Evolutionary conservation across 257 asterid species (phyloP).

Genomic region (Solanum etuberosum): DNA sequence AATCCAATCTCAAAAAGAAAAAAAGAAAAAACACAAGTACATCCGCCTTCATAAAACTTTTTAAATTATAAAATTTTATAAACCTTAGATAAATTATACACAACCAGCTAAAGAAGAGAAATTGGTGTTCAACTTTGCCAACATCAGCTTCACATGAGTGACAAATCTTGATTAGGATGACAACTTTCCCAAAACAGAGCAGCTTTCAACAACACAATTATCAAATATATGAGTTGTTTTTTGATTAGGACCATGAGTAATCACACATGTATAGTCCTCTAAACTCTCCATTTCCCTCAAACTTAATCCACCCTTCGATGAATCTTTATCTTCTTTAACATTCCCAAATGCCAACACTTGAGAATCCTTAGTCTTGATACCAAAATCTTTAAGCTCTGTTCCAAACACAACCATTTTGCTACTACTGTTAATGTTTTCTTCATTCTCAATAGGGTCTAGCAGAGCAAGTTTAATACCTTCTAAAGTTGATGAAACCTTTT

Average conservation of each 20-base stretch:
- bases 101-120: background rate
- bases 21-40: too few species aligned
- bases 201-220: slow-evolving; percentile 58
- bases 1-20: too few species aligned
- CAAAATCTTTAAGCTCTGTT: slow-evolving; percentile 74
- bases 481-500: background rate
- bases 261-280: slow-evolving; percentile 90
- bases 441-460: slow-evolving; percentile 25
- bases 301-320: slow-evolving; percentile 28
- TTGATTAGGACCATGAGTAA: slow-evolving; percentile 82
- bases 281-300: slow-evolving; percentile 87
- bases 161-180: slow-evolving; percentile 34
- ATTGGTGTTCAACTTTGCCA: slow-evolving; percentile 25
- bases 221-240: slow-evolving; percentile 76
- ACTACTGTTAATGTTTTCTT: background rate
- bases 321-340: slow-evolving; percentile 18
- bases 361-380: slow-evolving; percentile 58
- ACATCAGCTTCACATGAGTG: slow-evolving; percentile 42
- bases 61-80: background rate
- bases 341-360: slow-evolving; percentile 11
- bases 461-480: slow-evolving; percentile 50
- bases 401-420: slow-evolving; percentile 36
- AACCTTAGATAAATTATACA: background rate
- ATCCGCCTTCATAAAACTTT: background rate
- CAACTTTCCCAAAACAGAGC: slow-evolving; percentile 10